These are phyloP conservation scores for Polyporus arcularius DNA, from an alignment of 768 basidiomycete genomes.

Conservation along the genomic window DNA sequence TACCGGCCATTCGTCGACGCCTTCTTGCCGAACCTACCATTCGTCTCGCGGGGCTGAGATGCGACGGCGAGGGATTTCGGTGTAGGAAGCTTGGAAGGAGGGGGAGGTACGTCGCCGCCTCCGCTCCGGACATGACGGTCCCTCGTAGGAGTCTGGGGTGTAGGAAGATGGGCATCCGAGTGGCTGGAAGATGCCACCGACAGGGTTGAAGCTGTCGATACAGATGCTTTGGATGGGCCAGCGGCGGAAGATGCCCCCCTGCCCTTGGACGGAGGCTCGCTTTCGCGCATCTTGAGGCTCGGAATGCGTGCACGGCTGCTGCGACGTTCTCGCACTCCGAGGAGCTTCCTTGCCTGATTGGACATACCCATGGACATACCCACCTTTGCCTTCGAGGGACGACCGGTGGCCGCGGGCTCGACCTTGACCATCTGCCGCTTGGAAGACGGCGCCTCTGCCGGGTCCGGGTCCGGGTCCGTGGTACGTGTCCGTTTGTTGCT, in stretches of 20 bases:
- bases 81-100: slow-evolving; percentile 24
- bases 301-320: slow-evolving; percentile 34
- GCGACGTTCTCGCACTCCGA: slow-evolving; percentile 28
- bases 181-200: slow-evolving; percentile 1
- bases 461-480: slow-evolving; percentile 15
- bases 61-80: slow-evolving; percentile 48
- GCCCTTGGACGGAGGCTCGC: slow-evolving; percentile 23
- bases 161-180: slow-evolving; percentile 12
- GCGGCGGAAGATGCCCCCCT: slow-evolving; percentile 3
- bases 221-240: slow-evolving; percentile 10
- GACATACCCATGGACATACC: slow-evolving; percentile 33
- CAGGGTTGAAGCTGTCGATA: slow-evolving; percentile 14
- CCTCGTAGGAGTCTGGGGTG: slow-evolving; percentile 14
- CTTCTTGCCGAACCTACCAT: slow-evolving; percentile 72
- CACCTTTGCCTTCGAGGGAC: slow-evolving; percentile 28
- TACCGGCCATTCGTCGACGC: slow-evolving; percentile 47
- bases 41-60: slow-evolving; percentile 59
- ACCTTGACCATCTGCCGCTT: slow-evolving; percentile 59
- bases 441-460: slow-evolving; percentile 36
- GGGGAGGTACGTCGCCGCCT: background rate
- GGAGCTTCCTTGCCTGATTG: slow-evolving; percentile 21
- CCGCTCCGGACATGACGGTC: slow-evolving; percentile 8
- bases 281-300: slow-evolving; percentile 35
- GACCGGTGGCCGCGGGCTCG: slow-evolving; percentile 2
- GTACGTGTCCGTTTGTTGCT: slow-evolving; percentile 21